These are phyloP conservation scores for Bruguiera sexangula DNA, from an alignment of 345 rosid genomes.

Conservation along the genomic window DNA sequence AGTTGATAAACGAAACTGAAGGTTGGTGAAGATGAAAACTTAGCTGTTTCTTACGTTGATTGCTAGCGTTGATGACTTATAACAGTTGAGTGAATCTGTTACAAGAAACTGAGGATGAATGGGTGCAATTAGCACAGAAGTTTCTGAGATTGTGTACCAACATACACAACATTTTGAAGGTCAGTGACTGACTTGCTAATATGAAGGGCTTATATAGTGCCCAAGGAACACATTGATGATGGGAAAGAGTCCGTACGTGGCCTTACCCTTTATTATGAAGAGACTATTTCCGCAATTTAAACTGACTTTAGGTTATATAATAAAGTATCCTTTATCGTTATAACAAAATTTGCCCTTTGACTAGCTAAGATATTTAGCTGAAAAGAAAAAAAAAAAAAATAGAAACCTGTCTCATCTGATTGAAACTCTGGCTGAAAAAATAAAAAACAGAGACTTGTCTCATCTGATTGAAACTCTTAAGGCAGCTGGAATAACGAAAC, in stretches of 20 bases:
- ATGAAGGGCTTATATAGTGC: no score
- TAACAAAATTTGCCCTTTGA: no score
- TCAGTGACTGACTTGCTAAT: conserved; percentile 16
- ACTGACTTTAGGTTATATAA: no score
- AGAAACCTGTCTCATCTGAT: background rate
- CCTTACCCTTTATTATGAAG: background rate
- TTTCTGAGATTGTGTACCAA: conserved; percentile 60
- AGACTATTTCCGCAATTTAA: no score
- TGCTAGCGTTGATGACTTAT: conserved; percentile 3
- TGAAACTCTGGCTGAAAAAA: conserved; percentile 8
- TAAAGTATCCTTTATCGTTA: no score
- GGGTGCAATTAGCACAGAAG: conserved; percentile 62
- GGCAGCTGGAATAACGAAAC: conserved; percentile 63
- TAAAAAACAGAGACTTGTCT: background rate
- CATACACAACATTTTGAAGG: conserved; percentile 46
- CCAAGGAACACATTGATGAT: no score
- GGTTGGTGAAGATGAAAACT: conserved; percentile 31
- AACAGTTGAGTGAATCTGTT: conserved; percentile 9
- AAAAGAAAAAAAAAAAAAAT: background rate
- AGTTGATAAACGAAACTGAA: conserved; percentile 46
- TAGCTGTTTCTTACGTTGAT: background rate
- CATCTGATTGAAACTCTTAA: conserved; percentile 23
- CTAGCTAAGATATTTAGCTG: no score
- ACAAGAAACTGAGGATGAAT: conserved; percentile 68
- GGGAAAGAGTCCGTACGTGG: no score